These are phyloP conservation scores for Pachysandra terminalis DNA, from an alignment of 164 flowering plant genomes.

Conservation along the genomic window DNA sequence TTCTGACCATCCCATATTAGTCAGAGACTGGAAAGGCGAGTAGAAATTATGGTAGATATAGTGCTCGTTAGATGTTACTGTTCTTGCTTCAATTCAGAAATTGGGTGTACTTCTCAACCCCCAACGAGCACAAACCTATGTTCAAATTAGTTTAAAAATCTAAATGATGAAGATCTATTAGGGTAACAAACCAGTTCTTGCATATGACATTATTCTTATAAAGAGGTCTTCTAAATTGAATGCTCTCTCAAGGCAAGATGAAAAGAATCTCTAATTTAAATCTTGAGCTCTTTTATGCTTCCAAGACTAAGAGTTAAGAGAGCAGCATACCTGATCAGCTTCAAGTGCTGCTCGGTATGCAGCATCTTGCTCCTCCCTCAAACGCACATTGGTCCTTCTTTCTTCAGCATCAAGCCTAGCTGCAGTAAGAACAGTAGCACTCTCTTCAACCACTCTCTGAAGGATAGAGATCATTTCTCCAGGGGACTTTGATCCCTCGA, in stretches of 20 bases:
- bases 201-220: not conserved
- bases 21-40: not conserved
- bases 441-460: conserved; percentile 90
- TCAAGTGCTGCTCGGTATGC: conserved; percentile 95
- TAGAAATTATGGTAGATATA: no score
- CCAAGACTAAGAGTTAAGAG: not conserved
- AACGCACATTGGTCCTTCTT: conserved; percentile 68
- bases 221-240: not conserved
- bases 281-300: not conserved
- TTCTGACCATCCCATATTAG: not conserved
- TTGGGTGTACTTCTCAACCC: no score
- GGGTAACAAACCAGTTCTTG: not conserved
- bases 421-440: conserved; percentile 75
- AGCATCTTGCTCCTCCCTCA: conserved; percentile 99
- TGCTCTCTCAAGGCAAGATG: not conserved
- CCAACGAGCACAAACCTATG: no score
- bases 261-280: not conserved
- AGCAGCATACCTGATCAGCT: conserved; percentile 83
- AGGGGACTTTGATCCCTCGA: conserved; percentile 87
- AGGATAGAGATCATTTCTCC: conserved; percentile 70
- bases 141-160: no score
- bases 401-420: conserved; percentile 96
- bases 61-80: not conserved
- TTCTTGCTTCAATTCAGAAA: not conserved
- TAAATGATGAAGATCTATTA: not conserved